These are phyloP conservation scores for Rasamsonia emersonii DNA, from an alignment of 2,329 filamentous ascomycete species.

Conservation along the genomic window DNA sequence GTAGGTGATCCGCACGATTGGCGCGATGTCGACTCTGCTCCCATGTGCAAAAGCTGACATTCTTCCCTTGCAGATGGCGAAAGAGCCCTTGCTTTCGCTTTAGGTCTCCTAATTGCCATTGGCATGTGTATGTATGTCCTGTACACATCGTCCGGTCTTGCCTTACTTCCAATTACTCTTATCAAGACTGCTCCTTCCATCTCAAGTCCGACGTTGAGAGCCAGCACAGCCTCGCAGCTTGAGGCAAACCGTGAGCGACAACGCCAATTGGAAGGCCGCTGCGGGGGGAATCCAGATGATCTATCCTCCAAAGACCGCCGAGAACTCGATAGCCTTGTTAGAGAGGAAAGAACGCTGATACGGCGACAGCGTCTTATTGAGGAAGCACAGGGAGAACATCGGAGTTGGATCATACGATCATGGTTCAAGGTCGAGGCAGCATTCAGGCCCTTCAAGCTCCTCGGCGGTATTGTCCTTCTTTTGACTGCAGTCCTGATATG, in stretches of 20 bases:
- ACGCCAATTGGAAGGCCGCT: conserved; percentile 80
- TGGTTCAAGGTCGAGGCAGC: conserved; percentile 77
- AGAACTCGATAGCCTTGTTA: conserved; percentile 75
- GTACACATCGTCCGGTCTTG: conserved; percentile 83
- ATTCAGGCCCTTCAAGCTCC: conserved; percentile 78
- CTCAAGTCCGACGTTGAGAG: conserved; percentile 69
- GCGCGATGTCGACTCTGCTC: too few species aligned
- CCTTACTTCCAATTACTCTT: conserved; percentile 77
- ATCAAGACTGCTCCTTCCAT: conserved; percentile 87
- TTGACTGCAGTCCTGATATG: conserved; percentile 68
- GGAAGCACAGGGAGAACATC: conserved; percentile 58
- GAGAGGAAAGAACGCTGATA: conserved; percentile 86
- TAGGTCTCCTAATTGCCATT: conserved; percentile 80
- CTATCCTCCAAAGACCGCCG: conserved; percentile 78
- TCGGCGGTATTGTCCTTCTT: conserved; percentile 73
- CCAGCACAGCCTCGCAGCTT: conserved; percentile 69
- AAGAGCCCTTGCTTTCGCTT: conserved; percentile 78
- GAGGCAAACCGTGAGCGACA: conserved; percentile 86
- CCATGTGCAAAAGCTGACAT: conserved; percentile 5
- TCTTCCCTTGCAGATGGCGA: conserved; percentile 56
- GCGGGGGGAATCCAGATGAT: conserved; percentile 62
- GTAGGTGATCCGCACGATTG: conserved; percentile 38
- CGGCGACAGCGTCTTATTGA: conserved; percentile 80
- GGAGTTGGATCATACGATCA: conserved; percentile 59
- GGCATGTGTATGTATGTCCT: conserved; percentile 79